Conservation (phyloP, 2,329 filamentous ascomycete genomes). For the Curvularia verruculosa region DNA sequence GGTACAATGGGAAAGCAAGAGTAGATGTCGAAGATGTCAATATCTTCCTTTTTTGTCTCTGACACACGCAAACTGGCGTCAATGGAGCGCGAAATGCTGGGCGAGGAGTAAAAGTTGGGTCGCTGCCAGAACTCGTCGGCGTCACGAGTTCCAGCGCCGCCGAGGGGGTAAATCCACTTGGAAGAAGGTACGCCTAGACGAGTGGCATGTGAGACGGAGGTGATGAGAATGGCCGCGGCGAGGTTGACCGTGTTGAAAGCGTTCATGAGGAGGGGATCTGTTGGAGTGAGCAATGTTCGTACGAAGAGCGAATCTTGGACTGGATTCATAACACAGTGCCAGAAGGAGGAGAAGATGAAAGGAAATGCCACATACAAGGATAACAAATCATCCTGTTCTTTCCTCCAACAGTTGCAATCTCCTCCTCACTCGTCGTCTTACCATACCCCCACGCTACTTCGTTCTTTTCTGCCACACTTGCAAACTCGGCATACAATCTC, state of each 20-base stretch:
- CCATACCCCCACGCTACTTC: conserved; percentile 65
- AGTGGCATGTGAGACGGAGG: conserved; percentile 61
- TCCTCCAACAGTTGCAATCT: conserved; percentile 61
- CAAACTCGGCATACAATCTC: conserved; percentile 66
- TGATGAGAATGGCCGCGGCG: conserved; percentile 65
- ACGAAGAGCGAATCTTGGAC: background rate
- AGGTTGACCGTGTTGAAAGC: conserved; percentile 73
- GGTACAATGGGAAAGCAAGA: conserved; percentile 74
- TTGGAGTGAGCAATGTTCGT: background rate
- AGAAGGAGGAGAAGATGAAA: background rate
- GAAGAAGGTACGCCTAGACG: conserved; percentile 61
- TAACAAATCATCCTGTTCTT: conserved; percentile 72
- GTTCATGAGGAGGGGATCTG: conserved; percentile 73
- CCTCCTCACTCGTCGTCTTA: conserved; percentile 54
- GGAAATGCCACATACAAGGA: conserved; percentile 59
- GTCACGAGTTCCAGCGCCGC: conserved; percentile 67
- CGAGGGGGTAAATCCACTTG: conserved; percentile 69
- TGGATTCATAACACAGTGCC: background rate
- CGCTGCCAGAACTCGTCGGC: conserved; percentile 67
- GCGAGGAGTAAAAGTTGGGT: conserved; percentile 63
- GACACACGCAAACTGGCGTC: conserved; percentile 60
- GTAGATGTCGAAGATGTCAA: conserved; percentile 70
- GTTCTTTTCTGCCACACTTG: conserved; percentile 61
- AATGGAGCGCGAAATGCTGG: conserved; percentile 64
- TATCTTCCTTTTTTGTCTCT: conserved; percentile 55